phyloP scores from a whole-genome alignment of 441 rosid genomes.

The Adansonia gregorii region DNA sequence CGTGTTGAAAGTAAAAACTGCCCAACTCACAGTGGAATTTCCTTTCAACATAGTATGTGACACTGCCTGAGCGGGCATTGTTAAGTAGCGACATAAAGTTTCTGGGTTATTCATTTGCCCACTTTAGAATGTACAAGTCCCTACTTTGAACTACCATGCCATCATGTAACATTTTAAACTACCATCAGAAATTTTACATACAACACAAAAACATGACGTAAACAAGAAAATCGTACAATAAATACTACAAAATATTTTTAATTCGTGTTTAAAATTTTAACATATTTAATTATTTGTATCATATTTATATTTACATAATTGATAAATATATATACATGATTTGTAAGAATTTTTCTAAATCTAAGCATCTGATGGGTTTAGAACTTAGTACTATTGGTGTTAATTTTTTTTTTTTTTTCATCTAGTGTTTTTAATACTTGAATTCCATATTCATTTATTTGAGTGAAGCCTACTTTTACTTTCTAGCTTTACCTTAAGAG shows the following conservation, averaged over 20 bases:
- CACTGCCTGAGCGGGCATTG: background rate
- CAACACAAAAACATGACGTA: too few relatives aligned
- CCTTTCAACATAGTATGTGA: background rate
- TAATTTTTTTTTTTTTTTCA: background rate
- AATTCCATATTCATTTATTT: background rate
- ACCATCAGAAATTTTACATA: too few relatives aligned
- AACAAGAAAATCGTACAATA: too few relatives aligned
- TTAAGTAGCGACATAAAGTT: background rate
- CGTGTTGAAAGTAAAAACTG: background rate
- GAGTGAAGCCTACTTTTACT: background rate
- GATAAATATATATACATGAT: too few relatives aligned
- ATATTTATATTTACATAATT: too few relatives aligned
- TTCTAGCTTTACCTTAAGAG: background rate
- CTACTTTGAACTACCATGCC: too few relatives aligned
- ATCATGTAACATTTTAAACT: too few relatives aligned
- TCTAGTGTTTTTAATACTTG: background rate
- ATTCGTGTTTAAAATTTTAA: too few relatives aligned
- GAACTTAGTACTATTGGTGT: background rate
- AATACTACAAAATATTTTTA: too few relatives aligned
- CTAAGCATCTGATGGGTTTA: background rate
- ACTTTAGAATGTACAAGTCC: too few relatives aligned
- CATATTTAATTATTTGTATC: too few relatives aligned
- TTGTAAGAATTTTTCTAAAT: too few relatives aligned
- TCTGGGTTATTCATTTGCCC: background rate
- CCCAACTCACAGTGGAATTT: background rate